These are phyloP conservation scores for Byssothecium circinans DNA, from an alignment of 2,329 filamentous ascomycete species.

Conservation along the genomic window DNA sequence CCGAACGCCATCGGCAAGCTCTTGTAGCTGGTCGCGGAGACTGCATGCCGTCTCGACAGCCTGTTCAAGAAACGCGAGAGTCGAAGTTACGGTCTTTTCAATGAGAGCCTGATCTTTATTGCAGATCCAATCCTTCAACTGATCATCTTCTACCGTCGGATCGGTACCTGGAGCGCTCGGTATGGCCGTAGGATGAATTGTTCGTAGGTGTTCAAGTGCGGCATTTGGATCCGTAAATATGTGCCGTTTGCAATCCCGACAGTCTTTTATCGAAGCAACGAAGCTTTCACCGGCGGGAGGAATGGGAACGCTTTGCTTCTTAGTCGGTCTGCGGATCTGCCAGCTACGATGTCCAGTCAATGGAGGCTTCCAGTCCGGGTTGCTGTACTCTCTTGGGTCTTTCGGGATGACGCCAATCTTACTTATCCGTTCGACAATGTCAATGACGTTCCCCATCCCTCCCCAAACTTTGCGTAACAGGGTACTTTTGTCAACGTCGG, in stretches of 20 bases:
- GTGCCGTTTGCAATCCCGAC: conserved; percentile 18
- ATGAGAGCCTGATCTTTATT: conserved; percentile 19
- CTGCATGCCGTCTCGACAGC: conserved; percentile 12
- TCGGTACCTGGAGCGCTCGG: background rate
- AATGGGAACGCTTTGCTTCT: background rate
- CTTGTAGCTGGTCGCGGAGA: conserved; percentile 16
- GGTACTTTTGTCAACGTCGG: conserved; percentile 18
- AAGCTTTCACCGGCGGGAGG: conserved; percentile 16
- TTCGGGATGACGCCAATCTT: conserved; percentile 4
- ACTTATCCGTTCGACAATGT: conserved; percentile 3
- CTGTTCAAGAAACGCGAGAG: conserved; percentile 18
- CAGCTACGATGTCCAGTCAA: conserved; percentile 12
- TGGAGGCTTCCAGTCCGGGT: conserved; percentile 11
- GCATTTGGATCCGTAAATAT: conserved; percentile 14
- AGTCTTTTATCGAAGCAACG: conserved; percentile 17
- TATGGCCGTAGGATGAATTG: conserved; percentile 13
- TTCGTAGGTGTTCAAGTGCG: conserved; percentile 26
- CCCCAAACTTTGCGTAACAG: conserved; percentile 33
- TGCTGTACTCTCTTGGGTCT: conserved; percentile 10
- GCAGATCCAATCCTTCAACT: conserved; percentile 26
- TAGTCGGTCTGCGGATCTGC: conserved; percentile 18
- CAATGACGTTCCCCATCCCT: conserved; percentile 22
- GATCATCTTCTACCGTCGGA: background rate
- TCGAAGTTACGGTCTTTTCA: conserved; percentile 23
- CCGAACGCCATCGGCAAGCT: conserved; percentile 31